These are phyloP conservation scores for Pythium diclinum DNA, from an alignment of 352 stramenopile species.

Conservation along the genomic window DNA sequence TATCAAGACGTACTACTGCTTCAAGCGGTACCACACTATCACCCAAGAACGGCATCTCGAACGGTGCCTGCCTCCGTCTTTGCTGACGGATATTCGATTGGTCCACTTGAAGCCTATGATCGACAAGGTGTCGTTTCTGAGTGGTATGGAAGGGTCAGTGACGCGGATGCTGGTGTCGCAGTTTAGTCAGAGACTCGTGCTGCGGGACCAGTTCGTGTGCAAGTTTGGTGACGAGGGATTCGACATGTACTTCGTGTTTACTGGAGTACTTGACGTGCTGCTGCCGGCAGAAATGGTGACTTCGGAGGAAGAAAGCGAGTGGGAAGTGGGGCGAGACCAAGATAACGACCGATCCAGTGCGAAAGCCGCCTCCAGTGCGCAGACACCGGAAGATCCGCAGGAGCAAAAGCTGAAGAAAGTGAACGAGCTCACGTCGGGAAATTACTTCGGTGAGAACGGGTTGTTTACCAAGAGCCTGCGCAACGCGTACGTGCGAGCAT, in stretches of 20 bases:
- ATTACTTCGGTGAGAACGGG: constrained; percentile 43
- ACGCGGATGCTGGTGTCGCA: constrained; percentile 52
- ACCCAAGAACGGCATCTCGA: constrained; percentile 47
- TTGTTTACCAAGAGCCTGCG: constrained; percentile 38
- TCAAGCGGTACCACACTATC: constrained; percentile 53
- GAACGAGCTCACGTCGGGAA: constrained; percentile 35
- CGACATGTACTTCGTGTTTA: constrained; percentile 68
- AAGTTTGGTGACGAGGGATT: constrained; percentile 42
- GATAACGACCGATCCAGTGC: constrained; percentile 1
- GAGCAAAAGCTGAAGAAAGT: constrained; percentile 27
- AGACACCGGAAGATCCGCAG: constrained; percentile 12
- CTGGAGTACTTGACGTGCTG: constrained; percentile 39
- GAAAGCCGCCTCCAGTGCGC: background rate
- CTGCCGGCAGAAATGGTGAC: constrained; percentile 21
- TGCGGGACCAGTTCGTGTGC: constrained; percentile 42
- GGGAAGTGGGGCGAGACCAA: background rate
- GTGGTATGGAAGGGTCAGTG: constrained; percentile 42
- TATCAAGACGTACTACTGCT: constrained; percentile 52
- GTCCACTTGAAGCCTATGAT: constrained; percentile 53
- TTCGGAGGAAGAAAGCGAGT: constrained; percentile 3
- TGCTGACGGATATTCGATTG: constrained; percentile 53
- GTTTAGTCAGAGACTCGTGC: constrained; percentile 43
- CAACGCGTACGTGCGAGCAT: constrained; percentile 38
- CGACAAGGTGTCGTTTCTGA: constrained; percentile 50
- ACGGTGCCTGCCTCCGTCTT: constrained; percentile 41